Conservation (phyloP, 176 grass and related monocot species). For the Elymus sibiricus region DNA sequence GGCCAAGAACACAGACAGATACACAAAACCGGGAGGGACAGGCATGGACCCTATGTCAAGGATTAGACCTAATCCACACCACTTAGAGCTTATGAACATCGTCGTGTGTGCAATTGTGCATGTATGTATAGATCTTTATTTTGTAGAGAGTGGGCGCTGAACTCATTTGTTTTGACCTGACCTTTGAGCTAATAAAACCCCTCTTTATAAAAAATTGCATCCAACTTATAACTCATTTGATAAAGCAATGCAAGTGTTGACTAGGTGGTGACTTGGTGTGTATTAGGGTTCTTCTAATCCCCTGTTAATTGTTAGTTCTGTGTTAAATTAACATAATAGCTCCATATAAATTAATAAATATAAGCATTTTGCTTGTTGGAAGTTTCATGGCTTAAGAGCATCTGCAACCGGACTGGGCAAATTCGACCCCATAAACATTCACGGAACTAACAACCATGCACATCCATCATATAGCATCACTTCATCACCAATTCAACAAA, state of each 20-base stretch:
- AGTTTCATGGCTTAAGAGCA: neutral
- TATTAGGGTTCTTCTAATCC: neutral
- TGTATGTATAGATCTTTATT: neutral
- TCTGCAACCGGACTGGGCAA: too few relatives aligned
- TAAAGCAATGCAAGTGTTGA: neutral
- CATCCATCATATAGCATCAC: too few relatives aligned
- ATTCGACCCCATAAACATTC: too few relatives aligned
- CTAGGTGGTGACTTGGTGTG: neutral
- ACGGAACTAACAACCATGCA: too few relatives aligned
- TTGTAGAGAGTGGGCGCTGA: neutral
- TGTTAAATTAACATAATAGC: neutral
- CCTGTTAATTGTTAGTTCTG: neutral
- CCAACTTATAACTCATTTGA: neutral
- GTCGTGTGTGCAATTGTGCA: neutral
- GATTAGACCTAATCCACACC: neutral
- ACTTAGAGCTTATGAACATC: neutral
- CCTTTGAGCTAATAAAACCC: neutral
- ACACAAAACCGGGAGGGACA: neutral
- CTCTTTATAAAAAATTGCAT: neutral
- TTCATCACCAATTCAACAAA: too few relatives aligned
- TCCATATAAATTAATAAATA: neutral
- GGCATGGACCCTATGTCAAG: neutral
- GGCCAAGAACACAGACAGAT: neutral
- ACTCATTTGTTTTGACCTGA: neutral
- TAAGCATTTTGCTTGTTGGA: neutral